Conservation (phyloP, 1,139 yeast genomes). For the Hanseniaspora uvarum region DNA sequence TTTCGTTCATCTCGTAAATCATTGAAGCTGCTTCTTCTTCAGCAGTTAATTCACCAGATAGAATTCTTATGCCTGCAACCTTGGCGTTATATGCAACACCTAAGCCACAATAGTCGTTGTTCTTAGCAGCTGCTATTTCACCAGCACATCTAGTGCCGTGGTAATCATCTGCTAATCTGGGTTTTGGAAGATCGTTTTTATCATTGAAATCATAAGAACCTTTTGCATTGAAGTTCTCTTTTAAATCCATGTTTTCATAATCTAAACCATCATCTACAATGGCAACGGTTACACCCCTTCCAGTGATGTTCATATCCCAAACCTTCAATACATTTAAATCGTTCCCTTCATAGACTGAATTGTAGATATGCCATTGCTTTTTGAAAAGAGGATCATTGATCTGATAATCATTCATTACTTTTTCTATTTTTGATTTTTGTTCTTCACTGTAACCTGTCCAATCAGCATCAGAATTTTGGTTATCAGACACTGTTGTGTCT, state of each 20-base stretch:
- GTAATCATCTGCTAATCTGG: constrained; percentile 69
- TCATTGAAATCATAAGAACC: constrained; percentile 92
- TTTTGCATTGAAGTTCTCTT: constrained; percentile 55
- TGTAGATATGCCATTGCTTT: constrained; percentile 84
- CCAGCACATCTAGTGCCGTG: constrained; percentile 99
- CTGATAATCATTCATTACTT: constrained; percentile 31
- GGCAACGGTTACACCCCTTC: constrained; percentile 73
- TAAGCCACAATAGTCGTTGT: constrained; percentile 78
- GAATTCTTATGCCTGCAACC: constrained; percentile 82
- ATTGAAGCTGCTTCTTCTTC: constrained; percentile 89
- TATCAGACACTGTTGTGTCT: constrained; percentile 16
- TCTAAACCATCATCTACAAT: constrained; percentile 94
- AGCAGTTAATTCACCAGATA: constrained; percentile 66
- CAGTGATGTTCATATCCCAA: constrained; percentile 77
- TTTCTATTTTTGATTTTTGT: constrained; percentile 36
- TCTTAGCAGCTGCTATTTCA: constrained; percentile 80
- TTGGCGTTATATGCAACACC: constrained; percentile 86
- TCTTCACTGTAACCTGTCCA: constrained; percentile 26
- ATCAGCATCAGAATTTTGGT: neutral
- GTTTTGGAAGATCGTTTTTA: constrained; percentile 64
- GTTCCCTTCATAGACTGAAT: constrained; percentile 60
- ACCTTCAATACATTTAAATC: constrained; percentile 81
- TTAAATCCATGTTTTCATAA: constrained; percentile 61
- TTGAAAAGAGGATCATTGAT: constrained; percentile 73
- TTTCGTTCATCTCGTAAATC: constrained; percentile 64